Evolutionary conservation across 192 early-diverging fungal genomes (phyloP).

Genomic region (Blastocladiella britannica): DNA sequence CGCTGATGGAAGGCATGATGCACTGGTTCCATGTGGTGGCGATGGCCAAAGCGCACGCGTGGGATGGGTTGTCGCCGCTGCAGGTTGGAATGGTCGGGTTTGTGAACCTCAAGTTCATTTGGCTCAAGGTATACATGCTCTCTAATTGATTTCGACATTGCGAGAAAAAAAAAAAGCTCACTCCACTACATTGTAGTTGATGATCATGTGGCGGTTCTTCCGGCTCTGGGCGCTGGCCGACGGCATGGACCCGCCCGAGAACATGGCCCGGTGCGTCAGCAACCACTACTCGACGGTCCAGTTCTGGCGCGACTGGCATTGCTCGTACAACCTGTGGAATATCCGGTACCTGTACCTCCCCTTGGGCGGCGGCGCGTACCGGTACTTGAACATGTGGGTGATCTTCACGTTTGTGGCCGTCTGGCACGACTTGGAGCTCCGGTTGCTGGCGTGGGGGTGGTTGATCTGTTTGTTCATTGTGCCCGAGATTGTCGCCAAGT

Average conservation of each 20-base stretch:
- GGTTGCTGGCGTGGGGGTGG: conserved; percentile 79
- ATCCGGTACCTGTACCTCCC: conserved; percentile 82
- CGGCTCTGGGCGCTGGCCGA: conserved; percentile 88
- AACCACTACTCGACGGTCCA: conserved; percentile 84
- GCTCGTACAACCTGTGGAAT: conserved; percentile 78
- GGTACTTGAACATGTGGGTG: conserved; percentile 55
- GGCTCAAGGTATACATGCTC: conserved; percentile 47
- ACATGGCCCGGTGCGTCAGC: conserved; percentile 90
- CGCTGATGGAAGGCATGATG: conserved; percentile 75
- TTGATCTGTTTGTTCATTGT: conserved; percentile 65
- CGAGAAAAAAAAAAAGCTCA: too few species aligned
- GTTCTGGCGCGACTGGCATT: conserved; percentile 96
- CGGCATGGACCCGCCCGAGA: conserved; percentile 70
- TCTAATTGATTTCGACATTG: not conserved
- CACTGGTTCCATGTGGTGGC: conserved; percentile 80
- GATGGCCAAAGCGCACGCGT: conserved; percentile 66
- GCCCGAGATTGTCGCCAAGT: conserved; percentile 54
- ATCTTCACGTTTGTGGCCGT: conserved; percentile 93
- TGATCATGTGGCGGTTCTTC: conserved; percentile 95
- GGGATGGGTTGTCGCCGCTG: conserved; percentile 54
- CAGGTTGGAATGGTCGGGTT: conserved; percentile 74
- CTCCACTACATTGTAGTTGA: conserved; percentile 23
- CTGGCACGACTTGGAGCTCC: conserved; percentile 85
- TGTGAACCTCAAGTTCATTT: conserved; percentile 74
- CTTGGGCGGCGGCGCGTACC: conserved; percentile 54